Percentiles rank a stretch among this genome's conserved stretches.
Evolutionary conservation across 441 rosid genomes (phyloP).

Genomic region (Biscutella laevigata): DNA sequence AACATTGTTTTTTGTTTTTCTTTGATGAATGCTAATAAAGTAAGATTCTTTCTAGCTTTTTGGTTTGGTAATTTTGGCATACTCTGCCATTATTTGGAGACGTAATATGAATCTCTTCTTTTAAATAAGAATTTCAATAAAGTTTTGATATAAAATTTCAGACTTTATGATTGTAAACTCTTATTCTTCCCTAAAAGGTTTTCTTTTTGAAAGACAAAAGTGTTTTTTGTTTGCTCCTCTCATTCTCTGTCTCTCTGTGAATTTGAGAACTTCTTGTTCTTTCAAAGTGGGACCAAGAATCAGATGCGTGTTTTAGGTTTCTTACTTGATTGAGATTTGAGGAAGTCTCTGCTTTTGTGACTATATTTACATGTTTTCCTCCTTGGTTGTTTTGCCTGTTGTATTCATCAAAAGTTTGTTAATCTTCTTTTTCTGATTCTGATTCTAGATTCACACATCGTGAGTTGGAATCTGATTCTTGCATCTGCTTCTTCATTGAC

Average conservation of each 20-base stretch:
- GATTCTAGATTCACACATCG: constrained; percentile 12
- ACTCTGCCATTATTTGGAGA: constrained; percentile 22
- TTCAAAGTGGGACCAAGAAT: constrained; percentile 21
- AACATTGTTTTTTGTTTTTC: constrained; percentile 16
- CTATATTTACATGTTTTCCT: constrained; percentile 11
- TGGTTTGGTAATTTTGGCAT: constrained; percentile 23
- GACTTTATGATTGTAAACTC: constrained; percentile 15
- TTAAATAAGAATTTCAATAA: neutral
- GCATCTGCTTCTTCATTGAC: constrained; percentile 13
- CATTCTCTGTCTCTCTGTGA: constrained; percentile 17
- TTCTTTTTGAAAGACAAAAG: constrained; percentile 8
- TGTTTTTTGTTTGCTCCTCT: constrained; percentile 12
- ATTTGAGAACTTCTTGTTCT: constrained; percentile 10
- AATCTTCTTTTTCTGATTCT: constrained; percentile 15
- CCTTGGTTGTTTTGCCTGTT: neutral
- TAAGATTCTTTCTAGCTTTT: constrained; percentile 15
- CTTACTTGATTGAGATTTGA: constrained; percentile 14
- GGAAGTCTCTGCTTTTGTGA: constrained; percentile 5
- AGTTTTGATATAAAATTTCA: neutral
- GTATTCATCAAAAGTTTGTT: neutral
- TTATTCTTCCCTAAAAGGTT: constrained; percentile 18
- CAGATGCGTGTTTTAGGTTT: constrained; percentile 20
- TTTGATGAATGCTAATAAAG: constrained; percentile 9
- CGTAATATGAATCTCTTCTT: constrained; percentile 25
- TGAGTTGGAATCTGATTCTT: constrained; percentile 16